A percentile compares a stretch with the other conserved stretches of the same genome.
Evolutionary conservation across 352 stramenopile genomes (phyloP).

Genomic region (Pythium grandisporangium): DNA sequence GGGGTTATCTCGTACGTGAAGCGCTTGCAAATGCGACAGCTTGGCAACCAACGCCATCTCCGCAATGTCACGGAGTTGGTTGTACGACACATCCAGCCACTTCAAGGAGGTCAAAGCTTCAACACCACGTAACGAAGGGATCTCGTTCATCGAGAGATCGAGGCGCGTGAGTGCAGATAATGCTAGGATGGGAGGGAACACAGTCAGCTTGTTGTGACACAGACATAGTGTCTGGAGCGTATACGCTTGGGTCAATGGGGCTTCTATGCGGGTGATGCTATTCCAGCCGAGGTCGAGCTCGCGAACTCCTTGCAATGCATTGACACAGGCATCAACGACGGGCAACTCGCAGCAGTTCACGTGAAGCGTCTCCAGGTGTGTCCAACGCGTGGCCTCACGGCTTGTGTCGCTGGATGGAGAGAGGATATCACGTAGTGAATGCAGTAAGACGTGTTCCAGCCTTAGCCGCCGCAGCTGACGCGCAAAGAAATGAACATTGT

Average conservation of each 20-base stretch:
- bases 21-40: slow-evolving; percentile 22
- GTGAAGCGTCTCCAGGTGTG: slow-evolving; percentile 36
- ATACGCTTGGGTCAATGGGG: slow-evolving; percentile 10
- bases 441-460: slow-evolving; percentile 54
- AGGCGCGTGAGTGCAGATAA: slow-evolving; percentile 32
- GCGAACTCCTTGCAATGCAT: slow-evolving; percentile 27
- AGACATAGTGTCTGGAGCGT: slow-evolving; percentile 46
- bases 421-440: slow-evolving; percentile 30
- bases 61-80: slow-evolving; percentile 36
- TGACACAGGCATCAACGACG: slow-evolving; percentile 41
- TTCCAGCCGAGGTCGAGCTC: slow-evolving; percentile 71
- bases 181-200: slow-evolving; percentile 30
- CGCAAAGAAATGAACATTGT: slow-evolving; percentile 61
- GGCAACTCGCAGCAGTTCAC: slow-evolving; percentile 60
- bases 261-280: slow-evolving; percentile 33
- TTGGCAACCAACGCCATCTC: slow-evolving; percentile 43
- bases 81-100: slow-evolving; percentile 64
- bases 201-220: slow-evolving; percentile 54
- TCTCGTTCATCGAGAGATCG: slow-evolving; percentile 61
- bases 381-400: slow-evolving; percentile 17
- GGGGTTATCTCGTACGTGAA: slow-evolving; percentile 72
- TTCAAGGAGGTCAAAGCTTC: slow-evolving; percentile 32
- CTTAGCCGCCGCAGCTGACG: slow-evolving; percentile 53
- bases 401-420: slow-evolving; percentile 9
- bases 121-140: slow-evolving; percentile 43